These are phyloP conservation scores for Botrytis paeoniae DNA, from an alignment of 2,329 filamentous ascomycete genomes.

Conservation along the genomic window DNA sequence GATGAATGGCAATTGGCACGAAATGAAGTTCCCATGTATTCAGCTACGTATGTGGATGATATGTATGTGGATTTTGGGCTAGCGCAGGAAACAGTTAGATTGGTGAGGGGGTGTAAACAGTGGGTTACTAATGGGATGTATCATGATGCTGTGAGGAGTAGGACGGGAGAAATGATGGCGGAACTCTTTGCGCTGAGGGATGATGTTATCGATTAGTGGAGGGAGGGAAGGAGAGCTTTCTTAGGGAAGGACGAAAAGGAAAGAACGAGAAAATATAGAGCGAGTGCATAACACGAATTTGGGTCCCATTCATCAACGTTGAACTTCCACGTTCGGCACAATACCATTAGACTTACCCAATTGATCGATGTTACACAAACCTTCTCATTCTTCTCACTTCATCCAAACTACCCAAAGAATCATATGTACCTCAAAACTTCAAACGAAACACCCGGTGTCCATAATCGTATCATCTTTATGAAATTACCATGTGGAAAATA, in stretches of 20 bases:
- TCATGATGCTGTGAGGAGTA: conserved; percentile 75
- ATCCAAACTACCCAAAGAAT: neutral
- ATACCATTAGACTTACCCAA: neutral
- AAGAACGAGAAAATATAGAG: neutral
- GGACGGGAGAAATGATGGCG: conserved; percentile 71
- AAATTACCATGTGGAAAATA: neutral
- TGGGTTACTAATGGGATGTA: conserved; percentile 86
- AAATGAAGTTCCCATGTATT: conserved; percentile 84
- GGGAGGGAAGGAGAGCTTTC: too few relatives aligned
- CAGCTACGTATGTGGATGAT: conserved; percentile 78
- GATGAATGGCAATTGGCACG: conserved; percentile 66
- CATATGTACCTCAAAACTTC: neutral
- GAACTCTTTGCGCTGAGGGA: conserved; percentile 76
- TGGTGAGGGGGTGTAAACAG: conserved; percentile 73
- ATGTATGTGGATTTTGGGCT: conserved; percentile 87
- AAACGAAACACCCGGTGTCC: neutral
- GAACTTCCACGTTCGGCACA: neutral
- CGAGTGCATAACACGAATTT: neutral
- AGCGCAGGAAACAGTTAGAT: conserved; percentile 68
- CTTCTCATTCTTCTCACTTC: neutral
- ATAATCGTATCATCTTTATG: neutral
- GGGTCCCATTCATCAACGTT: neutral
- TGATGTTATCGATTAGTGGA: conserved; percentile 52
- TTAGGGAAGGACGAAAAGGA: too few relatives aligned
- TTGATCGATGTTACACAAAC: neutral